Evolutionary conservation across 371 early-diverging fungal genomes (phyloP), one percentile per base, ranked within the genome.

Genomic region (Mucor irregularis): DNA sequence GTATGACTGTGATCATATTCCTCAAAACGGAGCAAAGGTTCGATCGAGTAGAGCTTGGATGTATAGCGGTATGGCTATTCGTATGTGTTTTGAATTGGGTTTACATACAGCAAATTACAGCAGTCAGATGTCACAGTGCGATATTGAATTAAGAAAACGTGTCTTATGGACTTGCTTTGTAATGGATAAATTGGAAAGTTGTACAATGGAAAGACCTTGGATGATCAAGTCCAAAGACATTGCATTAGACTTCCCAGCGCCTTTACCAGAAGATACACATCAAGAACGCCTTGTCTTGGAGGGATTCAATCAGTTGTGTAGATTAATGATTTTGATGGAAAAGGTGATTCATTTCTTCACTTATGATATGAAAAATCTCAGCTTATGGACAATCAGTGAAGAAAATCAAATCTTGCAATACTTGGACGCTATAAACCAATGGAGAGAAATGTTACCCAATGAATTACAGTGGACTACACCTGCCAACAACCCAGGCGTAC

Each of bases 151-250:
- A 34, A 68, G 76, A 6, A 74, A 71, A 50, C 57, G 80, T n/a
- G 73, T 76, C n/a, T 38, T 80, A 19, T 80, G 80, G 80, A 61
- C 73, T 5, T 80, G 80, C 48, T 80, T 70, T 54, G 65, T 68
- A 1, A 58, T 76, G 72, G 80, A 80, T 46, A 80, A 80, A 47
- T 19, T 69, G 39, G 65, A 68, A 35, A 80, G 80, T 30, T 68
- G 70, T 35, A 61, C 61, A 25, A 64, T 62, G 52, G 73, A 73
- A 31, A 62, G 76, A 14, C 80, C 80, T 0, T 69, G 68, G 67
- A 75, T 75, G 72, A 28, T 78, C 2, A 61, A 62, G 40, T 57
- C 69, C 17, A 61, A 63, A 34, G 76, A 74, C 42, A 67, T 76
- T 44, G 53, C 65, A 2, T 26, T 76, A 6, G 70, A 69, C 29